Evolutionary conservation across 2,329 filamentous ascomycete genomes (phyloP), one percentile per base, ranked within the genome.

Genomic region (Calonectria pseudoturangicola): DNA sequence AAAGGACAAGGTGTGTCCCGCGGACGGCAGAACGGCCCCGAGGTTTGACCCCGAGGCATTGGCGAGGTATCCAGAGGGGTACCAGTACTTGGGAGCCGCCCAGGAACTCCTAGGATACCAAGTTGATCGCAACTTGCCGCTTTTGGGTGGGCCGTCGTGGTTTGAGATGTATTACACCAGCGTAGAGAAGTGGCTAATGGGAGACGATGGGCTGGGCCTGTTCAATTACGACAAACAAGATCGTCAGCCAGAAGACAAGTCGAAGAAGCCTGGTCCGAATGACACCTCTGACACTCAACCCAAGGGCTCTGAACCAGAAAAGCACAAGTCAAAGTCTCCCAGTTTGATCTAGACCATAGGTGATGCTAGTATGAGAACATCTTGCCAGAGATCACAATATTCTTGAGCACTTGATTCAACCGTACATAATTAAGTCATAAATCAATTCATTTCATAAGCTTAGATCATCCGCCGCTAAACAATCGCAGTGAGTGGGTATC

Each of bases 111-210:
- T 50, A 5, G 51, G 54, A n/a, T 60, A 48, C 30, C 30, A 39
- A 18, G 45, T 65, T 12, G n/a, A 18, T 25, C 62, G 28, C 43
- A 8, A 39, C 45, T 25, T 65, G 28, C 62, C 62, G 2, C 7
- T 65, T 27, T 25, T 65, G n/a, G 41, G 62, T 2, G 41, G 21
- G 27, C 43, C n/a, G 12, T 48, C 62, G 16, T 65, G 43, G 62
- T 65, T 65, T 36, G 43, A 65, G 27, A 48, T 65, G 39, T 25
- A 65, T 43, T 65, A 65, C 41, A 12, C n/a, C 16, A 48, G 28
- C 15, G 30, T 65, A 18, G 43, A 50, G 62, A 47, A 65, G 62
- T 65, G 62, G 62, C 18, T 65, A 0, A 41, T 60, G 33, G 54
- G 54, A 4, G 54, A 60, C 5, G 25, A 39, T 18, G 54, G 54